Base-by-base conservation (phyloP, 73 alveolate genomes). In the Paramecium sexaurelia region DNA sequence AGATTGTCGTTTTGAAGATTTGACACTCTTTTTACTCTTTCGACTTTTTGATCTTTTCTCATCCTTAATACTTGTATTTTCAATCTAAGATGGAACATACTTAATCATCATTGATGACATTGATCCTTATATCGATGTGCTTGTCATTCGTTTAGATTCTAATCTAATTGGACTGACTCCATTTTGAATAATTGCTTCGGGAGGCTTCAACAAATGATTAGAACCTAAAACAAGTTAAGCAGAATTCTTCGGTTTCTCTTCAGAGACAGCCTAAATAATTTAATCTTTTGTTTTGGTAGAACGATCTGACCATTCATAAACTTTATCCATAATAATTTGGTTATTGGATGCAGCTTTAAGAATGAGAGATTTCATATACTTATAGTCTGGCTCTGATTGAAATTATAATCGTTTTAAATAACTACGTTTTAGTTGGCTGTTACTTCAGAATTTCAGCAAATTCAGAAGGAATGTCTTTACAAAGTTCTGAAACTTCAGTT, bases 321-420 rank as follows among this genome's bases (percentile, higher is more conserved):
- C 24, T 15, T 43, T 78, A 78, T 78, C 90, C 73, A 78, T 29
- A 36, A 78, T 26, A 39, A 78, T 78, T 15, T 78, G 26, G 55
- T 78, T 78, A 45, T 39, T 45, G 26, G 43, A 22, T 37, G 71
- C 90, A 36, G 90, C 68, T 78, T 61, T 78, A 29, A 33, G 32
- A 29, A 78, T 29, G n/a, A 78, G 71, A 36, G 73, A 78, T 78
- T 40, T 20, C 55, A 78, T 41, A 22, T 41, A 41, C 55, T 78
- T 78, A 32, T 87, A 87, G 47, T 87, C 93, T 3, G 93, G 93
- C 47, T 87, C 86, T 29, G 57, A 35, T 39, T 68, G 17, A 17
- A 87, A 87, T 67, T 87, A 69, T 35, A 87, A 37, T 45, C 13
- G 24, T 75, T 85, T 73, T 10, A 55, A 26, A 87, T 87, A 87